phyloP scores from a whole-genome alignment of 179 eudicot genomes.

The Patellifolia procumbens region DNA sequence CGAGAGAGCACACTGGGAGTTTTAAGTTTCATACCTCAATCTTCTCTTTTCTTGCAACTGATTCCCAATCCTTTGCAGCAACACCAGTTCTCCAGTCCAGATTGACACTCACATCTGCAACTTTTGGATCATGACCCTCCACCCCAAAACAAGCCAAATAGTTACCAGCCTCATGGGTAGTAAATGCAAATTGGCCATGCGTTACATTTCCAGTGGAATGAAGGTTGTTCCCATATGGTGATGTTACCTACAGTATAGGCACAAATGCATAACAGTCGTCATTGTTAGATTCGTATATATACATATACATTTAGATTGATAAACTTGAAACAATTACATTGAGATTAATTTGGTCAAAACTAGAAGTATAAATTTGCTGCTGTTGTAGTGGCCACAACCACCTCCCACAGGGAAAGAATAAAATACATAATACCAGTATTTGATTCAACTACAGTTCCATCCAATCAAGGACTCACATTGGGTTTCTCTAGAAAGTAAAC shows the following conservation, averaged over 20 bases:
- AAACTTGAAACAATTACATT: neutral
- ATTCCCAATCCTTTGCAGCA: constrained; percentile 88
- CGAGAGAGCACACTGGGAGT: neutral
- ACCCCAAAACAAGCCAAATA: constrained; percentile 64
- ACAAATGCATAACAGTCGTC: neutral
- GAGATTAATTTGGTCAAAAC: neutral
- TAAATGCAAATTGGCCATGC: constrained; percentile 69
- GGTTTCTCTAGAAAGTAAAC: too few species aligned
- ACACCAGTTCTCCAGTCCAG: constrained; percentile 85
- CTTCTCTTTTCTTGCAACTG: constrained; percentile 75
- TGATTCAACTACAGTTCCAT: neutral
- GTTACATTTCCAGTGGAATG: constrained; percentile 52
- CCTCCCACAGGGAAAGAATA: neutral
- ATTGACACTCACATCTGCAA: constrained; percentile 43
- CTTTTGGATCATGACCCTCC: constrained; percentile 34
- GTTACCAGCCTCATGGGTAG: constrained; percentile 60
- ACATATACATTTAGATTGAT: too few species aligned
- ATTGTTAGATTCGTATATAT: neutral
- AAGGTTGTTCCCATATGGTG: constrained; percentile 62
- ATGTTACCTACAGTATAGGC: constrained; percentile 48
- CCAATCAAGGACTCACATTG: neutral
- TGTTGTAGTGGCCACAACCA: neutral
- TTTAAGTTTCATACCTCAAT: constrained; percentile 47
- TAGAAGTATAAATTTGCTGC: too few species aligned
- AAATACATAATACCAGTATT: neutral